Base-by-base conservation (phyloP, 306 rosid species). In the Pyrus pyrifolia region DNA sequence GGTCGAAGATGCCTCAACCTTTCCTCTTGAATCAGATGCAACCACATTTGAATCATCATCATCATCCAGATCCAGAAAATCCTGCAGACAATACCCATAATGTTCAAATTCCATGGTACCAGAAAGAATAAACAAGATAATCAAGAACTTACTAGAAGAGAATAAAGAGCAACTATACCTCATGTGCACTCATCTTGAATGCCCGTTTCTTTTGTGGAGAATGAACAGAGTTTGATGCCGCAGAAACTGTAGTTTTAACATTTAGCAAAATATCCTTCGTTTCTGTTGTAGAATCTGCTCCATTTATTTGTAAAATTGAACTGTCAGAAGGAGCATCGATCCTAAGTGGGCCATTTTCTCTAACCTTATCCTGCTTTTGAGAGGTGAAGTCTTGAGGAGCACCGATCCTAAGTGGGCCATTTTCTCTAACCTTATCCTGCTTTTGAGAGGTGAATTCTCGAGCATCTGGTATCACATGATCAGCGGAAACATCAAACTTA, bases 111-210 rank as follows among this genome's bases (percentile, higher is more conserved):
- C 12, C 49, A 66, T 25, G 19, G 51, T 7, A 52, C 42, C 6
- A 35, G 19, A 76, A 62, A 21, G 13, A 63, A 38, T 4, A 22
- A n/a, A 58, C 1, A 40, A 64, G 40, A 49, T 4, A 15, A 44
- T 6, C 17, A 42, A 4, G 35, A 58, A 18, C 57, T 77, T 63
- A 31, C 25, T 17, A 31, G 22, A 30, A 3, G 49, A 27, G 40
- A 79, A 35, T 49, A 40, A 46, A 70, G 74, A 78, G 67, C 67
- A 64, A 66, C 55, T 83, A 81, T 85, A 92, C 99, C 99, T 95
- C 97, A 9, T 87, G 91, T 22, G 91, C 97, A 72, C 97, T 95
- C 97, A 95, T 90, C 81, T 78, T 81, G 78, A 95, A 95, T 55
- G 88, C 88, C 78, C 78, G 81, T 74, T 84, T 87, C 84, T 84